These are phyloP conservation scores for Boletus pseudopeckii DNA, from an alignment of 768 basidiomycete genomes.

Conservation along the genomic window DNA sequence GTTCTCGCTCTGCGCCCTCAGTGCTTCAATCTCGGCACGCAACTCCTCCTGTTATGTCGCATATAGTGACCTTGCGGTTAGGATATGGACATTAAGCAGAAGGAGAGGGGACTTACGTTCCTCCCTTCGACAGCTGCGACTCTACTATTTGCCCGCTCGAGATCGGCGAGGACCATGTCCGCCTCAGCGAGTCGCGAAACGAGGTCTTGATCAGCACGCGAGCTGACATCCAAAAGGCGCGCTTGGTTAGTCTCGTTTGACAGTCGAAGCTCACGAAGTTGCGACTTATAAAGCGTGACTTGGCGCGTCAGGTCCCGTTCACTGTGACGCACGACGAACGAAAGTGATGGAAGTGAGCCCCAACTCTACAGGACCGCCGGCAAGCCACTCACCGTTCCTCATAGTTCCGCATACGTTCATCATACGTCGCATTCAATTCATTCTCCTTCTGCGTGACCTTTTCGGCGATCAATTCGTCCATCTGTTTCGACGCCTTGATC, in stretches of 20 bases:
- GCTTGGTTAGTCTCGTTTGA: constrained; percentile 94
- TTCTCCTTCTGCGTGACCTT: constrained; percentile 91
- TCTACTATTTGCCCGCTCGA: constrained; percentile 92
- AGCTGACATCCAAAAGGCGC: constrained; percentile 84
- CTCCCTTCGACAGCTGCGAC: constrained; percentile 90
- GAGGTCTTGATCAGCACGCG: constrained; percentile 93
- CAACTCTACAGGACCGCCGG: not conserved
- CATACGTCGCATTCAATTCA: constrained; percentile 94
- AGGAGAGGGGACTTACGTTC: constrained; percentile 54
- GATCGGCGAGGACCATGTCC: constrained; percentile 92
- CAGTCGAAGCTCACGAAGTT: constrained; percentile 84
- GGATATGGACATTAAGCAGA: not conserved
- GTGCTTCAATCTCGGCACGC: constrained; percentile 89
- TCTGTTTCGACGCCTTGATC: constrained; percentile 45
- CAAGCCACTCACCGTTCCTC: constrained; percentile 73
- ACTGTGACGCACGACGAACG: constrained; percentile 37
- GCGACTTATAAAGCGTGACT: constrained; percentile 79
- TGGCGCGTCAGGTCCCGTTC: constrained; percentile 95
- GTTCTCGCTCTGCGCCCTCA: constrained; percentile 73
- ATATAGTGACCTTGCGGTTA: not conserved
- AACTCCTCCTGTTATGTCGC: constrained; percentile 69
- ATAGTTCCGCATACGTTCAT: constrained; percentile 93
- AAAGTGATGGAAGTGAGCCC: not conserved
- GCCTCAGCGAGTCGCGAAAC: constrained; percentile 87
- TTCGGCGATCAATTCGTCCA: constrained; percentile 92